These are phyloP conservation scores for Diaporthe eres DNA, from an alignment of 2,329 filamentous ascomycete genomes.

Conservation along the genomic window DNA sequence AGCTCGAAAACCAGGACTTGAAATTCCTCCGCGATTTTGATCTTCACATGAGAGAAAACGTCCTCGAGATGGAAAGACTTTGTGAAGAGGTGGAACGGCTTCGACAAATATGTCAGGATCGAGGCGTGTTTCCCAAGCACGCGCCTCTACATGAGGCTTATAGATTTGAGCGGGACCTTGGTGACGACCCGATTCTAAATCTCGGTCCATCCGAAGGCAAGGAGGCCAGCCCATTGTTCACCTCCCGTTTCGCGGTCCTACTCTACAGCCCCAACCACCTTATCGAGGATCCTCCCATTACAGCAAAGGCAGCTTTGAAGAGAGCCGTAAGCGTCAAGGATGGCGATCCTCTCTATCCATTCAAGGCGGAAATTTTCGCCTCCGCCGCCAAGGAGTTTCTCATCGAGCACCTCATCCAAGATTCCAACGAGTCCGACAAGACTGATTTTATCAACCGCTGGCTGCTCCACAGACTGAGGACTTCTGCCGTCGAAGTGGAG, in stretches of 20 bases:
- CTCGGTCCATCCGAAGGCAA: slow-evolving; percentile 39
- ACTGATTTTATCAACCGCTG: slow-evolving; percentile 65
- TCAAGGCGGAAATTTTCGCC: slow-evolving; percentile 53
- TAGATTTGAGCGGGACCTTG: slow-evolving; percentile 54
- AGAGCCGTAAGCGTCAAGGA: slow-evolving; percentile 53
- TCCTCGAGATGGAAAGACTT: slow-evolving; percentile 51
- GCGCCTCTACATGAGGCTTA: slow-evolving; percentile 56
- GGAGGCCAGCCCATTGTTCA: slow-evolving; percentile 50
- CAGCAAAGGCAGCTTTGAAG: slow-evolving; percentile 57
- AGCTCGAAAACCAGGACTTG: slow-evolving; percentile 54
- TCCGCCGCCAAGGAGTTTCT: slow-evolving; percentile 63
- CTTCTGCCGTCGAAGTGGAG: slow-evolving; percentile 60
- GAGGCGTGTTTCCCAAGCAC: slow-evolving; percentile 59
- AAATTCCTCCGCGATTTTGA: slow-evolving; percentile 62
- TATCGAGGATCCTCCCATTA: slow-evolving; percentile 55
- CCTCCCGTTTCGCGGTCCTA: slow-evolving; percentile 60
- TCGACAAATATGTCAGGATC: slow-evolving; percentile 56
- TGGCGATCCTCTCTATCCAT: slow-evolving; percentile 46
- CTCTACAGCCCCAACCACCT: slow-evolving; percentile 65
- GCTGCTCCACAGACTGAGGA: slow-evolving; percentile 65
- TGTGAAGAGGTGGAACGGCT: slow-evolving; percentile 53
- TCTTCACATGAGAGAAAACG: slow-evolving; percentile 51
- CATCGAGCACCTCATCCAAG: slow-evolving; percentile 59
- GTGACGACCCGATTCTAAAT: slow-evolving; percentile 60
- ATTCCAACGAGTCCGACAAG: slow-evolving; percentile 54